Base-by-base conservation (phyloP, 1,284 basidiomycete species). In the Marasmius sp. region DNA sequence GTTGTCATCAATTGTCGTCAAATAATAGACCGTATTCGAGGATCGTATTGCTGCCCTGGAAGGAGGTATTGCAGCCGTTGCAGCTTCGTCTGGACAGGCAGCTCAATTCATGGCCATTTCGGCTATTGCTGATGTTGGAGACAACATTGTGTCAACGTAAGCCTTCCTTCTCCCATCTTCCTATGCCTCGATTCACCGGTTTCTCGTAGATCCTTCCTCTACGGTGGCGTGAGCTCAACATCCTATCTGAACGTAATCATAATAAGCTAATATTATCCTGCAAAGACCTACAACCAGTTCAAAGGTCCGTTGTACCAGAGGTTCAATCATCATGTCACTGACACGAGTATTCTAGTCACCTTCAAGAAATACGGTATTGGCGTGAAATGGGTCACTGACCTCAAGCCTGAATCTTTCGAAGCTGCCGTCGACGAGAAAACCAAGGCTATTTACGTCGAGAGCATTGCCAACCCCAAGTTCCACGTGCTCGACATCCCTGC, bases 391-490 rank as follows among this genome's bases (percentile, higher is more conserved):
- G 89, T 95, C 63, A 76, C 82, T 2, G 82, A 81, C 20, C 79
- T 81, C 52, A 80, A 84, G 41, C 85, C 92, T 1, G 85, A 84
- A 60, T 85, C 81, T 0, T 92, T 93, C 71, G 86, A 79, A 0
- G 85, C 85, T 5, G 91, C 86, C 27, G 93, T 94, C 66, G 89
- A 93, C 68, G 85, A 87, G 20, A 87, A 84, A 14, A 93, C 91
- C 7, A 93, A 89, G 69, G 91, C 86, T 0, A 85, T 95, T 61
- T 94, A 82, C 70, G 81, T 95, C 27, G 94, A 96, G 80, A 88
- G 82, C 63, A 94, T 96, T 60, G 89, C 89, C 37, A 96, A 96
- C 75, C 93, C 94, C 0, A 89, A 89, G 70, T 95, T 91, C 76
- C 84, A 85, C 61, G 82, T 95, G 47, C 82, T 83, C 37, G 85